Evolutionary conservation across 2,329 filamentous ascomycete genomes (phyloP), one percentile per base, ranked within the genome.

Genomic region (Microdochium bolleyi): DNA sequence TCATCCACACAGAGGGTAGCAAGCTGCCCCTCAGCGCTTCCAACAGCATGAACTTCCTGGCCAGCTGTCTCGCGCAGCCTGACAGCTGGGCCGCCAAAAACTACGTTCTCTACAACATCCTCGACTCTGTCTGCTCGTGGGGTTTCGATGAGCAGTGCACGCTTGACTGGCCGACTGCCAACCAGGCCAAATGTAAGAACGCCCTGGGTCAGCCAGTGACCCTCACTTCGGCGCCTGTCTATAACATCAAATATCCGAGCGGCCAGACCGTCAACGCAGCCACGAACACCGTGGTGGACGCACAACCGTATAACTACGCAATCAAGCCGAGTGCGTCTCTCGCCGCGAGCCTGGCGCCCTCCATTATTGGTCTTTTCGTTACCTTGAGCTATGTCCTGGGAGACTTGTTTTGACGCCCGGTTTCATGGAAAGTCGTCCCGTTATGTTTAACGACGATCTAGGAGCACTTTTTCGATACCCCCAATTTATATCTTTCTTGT

Each of bases 21-120:
- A 78, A 77, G 68, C 68, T 84, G 37, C 75, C 79, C 7, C 73
- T 84, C 49, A 73, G 71, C 51, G 79, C 78, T 2, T 62, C 77
- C 60, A 82, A 82, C 73, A 77, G 74, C 67, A 81, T 83, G 71
- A 75, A 78, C 67, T 80, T 71, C 57, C 61, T 80, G 8, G 62
- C 71, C 51, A 68, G 67, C 55, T 81, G 79, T 63, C 66, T 79
- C 13, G 63, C 62, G 14, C 58, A 73, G 56, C 61, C 67, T 34
- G 64, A 68, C 60, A 78, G 69, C 67, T 82, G 74, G 72, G 73
- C 80, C 48, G 77, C 69, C 54, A 65, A 74, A 58, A 80, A 82
- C 67, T 67, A 78, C 64, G 64, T 70, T 49, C 70, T 81, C 19
- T 74, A 73, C 67, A 82, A 83, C 68, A 76, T 82, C 50, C 65